A percentile compares a stretch with the other conserved stretches of the same genome.
phyloP scores from a whole-genome alignment of 257 asterid genomes.

The Osmanthus fragrans region DNA sequence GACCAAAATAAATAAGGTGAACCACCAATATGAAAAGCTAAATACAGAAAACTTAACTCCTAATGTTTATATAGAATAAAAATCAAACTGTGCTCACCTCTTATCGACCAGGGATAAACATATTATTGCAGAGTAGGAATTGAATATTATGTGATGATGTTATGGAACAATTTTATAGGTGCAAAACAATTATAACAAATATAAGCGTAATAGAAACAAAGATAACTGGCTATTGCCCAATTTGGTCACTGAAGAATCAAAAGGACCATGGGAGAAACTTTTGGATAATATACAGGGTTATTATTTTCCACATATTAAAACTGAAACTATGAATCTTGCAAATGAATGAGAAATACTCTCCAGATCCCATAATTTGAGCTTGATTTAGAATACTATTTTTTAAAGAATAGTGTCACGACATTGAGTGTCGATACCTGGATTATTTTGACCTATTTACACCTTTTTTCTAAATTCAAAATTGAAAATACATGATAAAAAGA shows the following conservation, averaged over 20 bases:
- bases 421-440: neutral
- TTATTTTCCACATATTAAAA: neutral
- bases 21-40: slow-evolving; percentile 20
- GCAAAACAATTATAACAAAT: neutral
- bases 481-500: neutral
- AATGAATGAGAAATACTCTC: neutral
- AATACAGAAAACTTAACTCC: neutral
- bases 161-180: neutral
- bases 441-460: neutral
- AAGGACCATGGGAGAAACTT: neutral
- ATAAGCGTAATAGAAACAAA: neutral
- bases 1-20: slow-evolving; percentile 8
- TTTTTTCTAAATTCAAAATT: neutral
- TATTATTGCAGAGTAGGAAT: neutral
- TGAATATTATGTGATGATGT: neutral
- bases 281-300: neutral
- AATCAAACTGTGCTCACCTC: slow-evolving; percentile 5
- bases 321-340: neutral
- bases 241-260: neutral
- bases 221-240: neutral
- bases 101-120: slow-evolving; percentile 7
- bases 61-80: neutral
- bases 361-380: neutral
- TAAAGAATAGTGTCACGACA: neutral
- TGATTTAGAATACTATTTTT: neutral